Percentiles rank a stretch among this genome's conserved stretches.
These are phyloP conservation scores for Ophiostoma quercus DNA, from an alignment of 2,329 filamentous ascomycete species.

Conservation along the genomic window DNA sequence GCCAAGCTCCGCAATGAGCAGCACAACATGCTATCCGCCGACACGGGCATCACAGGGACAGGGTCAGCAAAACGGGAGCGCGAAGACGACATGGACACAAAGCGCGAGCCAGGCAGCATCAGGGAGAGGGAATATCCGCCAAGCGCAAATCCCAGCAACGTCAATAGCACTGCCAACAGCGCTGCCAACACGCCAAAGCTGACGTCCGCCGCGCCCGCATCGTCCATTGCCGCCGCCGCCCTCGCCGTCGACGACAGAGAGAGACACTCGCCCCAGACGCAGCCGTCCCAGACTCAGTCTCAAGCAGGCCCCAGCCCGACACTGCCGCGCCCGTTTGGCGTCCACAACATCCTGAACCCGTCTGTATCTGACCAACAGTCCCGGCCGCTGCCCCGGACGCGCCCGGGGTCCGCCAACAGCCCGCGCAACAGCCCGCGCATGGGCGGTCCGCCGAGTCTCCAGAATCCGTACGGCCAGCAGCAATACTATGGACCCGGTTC, in stretches of 20 bases:
- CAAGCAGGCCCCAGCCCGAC: conserved; percentile 24
- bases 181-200: conserved; percentile 7
- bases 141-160: neutral
- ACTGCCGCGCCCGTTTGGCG: conserved; percentile 36
- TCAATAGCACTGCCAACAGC: conserved; percentile 19
- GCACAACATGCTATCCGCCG: conserved; percentile 22
- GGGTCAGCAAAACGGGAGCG: neutral
- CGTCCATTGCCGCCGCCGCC: neutral
- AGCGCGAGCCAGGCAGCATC: neutral
- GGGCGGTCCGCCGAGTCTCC: neutral
- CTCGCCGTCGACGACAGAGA: neutral
- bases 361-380: conserved; percentile 29
- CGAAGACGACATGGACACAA: neutral
- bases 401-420: conserved; percentile 21
- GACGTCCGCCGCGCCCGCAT: neutral
- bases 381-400: conserved; percentile 25
- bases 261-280: neutral
- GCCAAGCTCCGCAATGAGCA: conserved; percentile 26
- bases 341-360: conserved; percentile 45
- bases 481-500: neutral
- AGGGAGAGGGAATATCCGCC: neutral
- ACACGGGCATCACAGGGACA: conserved; percentile 17
- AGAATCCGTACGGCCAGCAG: neutral
- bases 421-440: neutral
- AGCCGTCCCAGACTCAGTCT: neutral